Percentiles rank a stretch among this genome's conserved stretches.
Evolutionary conservation across 345 rosid species (phyloP).

Genomic region (Raphanus sativus): DNA sequence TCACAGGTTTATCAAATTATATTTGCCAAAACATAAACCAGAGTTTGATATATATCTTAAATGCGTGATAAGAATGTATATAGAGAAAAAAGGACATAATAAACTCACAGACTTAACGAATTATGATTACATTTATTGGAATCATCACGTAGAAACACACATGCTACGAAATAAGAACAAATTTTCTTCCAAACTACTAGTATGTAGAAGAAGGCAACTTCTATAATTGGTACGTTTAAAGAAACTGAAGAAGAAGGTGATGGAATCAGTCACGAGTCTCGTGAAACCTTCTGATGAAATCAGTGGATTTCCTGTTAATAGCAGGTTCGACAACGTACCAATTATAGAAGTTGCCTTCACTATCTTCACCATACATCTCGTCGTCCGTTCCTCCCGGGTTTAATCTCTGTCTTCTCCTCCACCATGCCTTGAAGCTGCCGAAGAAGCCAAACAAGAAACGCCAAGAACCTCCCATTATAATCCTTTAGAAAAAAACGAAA

Average conservation of each 20-base stretch:
- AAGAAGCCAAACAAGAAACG: slow-evolving; percentile 42
- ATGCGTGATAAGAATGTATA: neutral
- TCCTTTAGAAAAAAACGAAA: neutral
- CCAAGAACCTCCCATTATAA: slow-evolving; percentile 39
- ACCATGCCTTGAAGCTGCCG: slow-evolving; percentile 43
- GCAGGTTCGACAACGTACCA: slow-evolving; percentile 42
- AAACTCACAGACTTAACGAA: neutral
- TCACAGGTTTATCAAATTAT: neutral
- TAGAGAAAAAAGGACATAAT: neutral
- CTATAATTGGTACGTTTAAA: neutral
- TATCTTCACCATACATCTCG: slow-evolving; percentile 28
- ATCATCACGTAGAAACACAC: slow-evolving; percentile 10
- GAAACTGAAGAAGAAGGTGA: slow-evolving; percentile 8
- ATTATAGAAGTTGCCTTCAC: slow-evolving; percentile 32
- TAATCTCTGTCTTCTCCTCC: slow-evolving; percentile 34
- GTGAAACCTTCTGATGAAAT: slow-evolving; percentile 46
- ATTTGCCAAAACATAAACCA: neutral
- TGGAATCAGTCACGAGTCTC: slow-evolving; percentile 36
- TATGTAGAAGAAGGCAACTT: too few species aligned
- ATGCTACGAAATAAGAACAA: neutral
- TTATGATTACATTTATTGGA: slow-evolving; percentile 17
- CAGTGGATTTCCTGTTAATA: slow-evolving; percentile 40
- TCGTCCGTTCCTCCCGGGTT: slow-evolving; percentile 31
- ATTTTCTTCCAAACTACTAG: slow-evolving; percentile 2
- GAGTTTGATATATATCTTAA: neutral